Evolutionary conservation across 2,329 filamentous ascomycete species (phyloP).

Genomic region (Monilinia polystroma): DNA sequence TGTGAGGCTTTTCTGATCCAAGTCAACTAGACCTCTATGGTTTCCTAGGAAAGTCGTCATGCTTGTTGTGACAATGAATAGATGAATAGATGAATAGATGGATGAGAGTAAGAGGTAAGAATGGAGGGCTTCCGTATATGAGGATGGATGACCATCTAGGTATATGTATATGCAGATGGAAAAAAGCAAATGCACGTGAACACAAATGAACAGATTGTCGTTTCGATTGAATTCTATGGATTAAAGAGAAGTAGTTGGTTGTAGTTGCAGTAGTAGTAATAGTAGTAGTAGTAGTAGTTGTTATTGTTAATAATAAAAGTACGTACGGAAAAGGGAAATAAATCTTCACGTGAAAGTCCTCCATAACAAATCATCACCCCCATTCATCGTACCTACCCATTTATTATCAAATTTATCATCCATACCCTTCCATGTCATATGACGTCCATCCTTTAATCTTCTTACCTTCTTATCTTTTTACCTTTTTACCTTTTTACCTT

Average conservation of each 20-base stretch:
- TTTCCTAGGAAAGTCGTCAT: slow-evolving; percentile 36
- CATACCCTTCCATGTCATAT: no score
- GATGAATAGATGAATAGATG: not conserved
- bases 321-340: not conserved
- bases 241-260: not conserved
- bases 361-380: not conserved
- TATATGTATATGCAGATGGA: no score
- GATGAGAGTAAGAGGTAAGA: no score
- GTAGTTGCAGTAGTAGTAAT: no score
- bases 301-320: not conserved
- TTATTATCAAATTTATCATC: no score
- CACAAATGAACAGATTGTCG: slow-evolving; percentile 8
- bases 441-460: no score
- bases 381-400: no score
- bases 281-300: no score
- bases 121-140: no score
- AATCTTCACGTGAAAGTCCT: slow-evolving; percentile 20
- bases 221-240: not conserved
- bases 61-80: slow-evolving; percentile 2
- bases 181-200: not conserved
- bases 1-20: slow-evolving; percentile 64
- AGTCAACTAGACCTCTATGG: slow-evolving; percentile 51
- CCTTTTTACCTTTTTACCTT: no score
- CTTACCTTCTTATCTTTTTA: no score
- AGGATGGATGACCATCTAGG: no score